Percentiles rank a stretch among this genome's conserved stretches.
Evolutionary conservation across 225 moss, liverwort and hornwort genomes (phyloP).

Genomic region (Pseudisothecium myosuroides): DNA sequence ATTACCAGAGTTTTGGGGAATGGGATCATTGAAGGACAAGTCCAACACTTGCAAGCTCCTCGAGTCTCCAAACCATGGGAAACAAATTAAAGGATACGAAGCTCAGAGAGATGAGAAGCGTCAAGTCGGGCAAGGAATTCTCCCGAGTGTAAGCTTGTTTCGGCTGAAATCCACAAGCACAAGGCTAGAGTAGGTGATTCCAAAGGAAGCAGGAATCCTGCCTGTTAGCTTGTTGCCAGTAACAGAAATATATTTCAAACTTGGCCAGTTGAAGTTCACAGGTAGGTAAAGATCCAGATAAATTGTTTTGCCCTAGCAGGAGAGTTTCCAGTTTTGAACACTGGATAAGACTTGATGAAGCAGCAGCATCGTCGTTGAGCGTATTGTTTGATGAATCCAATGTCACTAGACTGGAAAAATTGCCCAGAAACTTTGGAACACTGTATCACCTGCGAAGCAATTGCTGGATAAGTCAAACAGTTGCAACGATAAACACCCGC

Average conservation of each 20-base stretch:
- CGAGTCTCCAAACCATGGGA: neutral
- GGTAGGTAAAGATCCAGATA: neutral
- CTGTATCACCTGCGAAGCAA: neutral
- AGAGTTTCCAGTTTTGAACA: neutral
- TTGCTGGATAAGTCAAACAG: neutral
- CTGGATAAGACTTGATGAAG: neutral
- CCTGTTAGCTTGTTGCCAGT: neutral
- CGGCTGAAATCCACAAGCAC: neutral
- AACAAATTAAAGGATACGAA: neutral
- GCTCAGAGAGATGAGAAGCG: neutral
- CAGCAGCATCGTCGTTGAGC: neutral
- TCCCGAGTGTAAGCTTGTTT: neutral
- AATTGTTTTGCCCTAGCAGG: neutral
- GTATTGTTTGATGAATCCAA: neutral
- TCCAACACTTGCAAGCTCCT: neutral
- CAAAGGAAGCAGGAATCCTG: neutral
- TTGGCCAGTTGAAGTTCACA: neutral
- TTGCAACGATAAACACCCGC: neutral
- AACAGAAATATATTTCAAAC: neutral
- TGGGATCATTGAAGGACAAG: neutral
- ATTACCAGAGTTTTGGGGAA: neutral
- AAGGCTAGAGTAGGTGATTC: neutral
- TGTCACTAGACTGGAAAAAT: neutral
- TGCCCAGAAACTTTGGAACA: neutral
- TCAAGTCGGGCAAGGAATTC: neutral